Percentiles rank a stretch among this genome's conserved stretches.
These are phyloP conservation scores for Takashimella koratensis DNA, from an alignment of 1,284 basidiomycete genomes.

Conservation along the genomic window DNA sequence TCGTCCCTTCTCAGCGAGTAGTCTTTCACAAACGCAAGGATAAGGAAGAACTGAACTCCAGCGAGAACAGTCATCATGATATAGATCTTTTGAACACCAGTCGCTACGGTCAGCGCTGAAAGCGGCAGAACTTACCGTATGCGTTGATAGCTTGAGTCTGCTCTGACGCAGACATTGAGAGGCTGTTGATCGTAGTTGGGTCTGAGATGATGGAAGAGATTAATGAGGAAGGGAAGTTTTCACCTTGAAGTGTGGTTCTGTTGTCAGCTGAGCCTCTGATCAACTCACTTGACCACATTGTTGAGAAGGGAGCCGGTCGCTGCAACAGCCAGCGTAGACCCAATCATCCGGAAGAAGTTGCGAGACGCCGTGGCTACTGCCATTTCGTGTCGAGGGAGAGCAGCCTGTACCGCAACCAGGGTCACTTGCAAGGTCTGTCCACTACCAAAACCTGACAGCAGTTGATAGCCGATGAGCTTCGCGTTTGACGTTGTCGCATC, in stretches of 20 bases:
- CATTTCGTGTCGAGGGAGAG: conserved; percentile 30
- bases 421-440: conserved; percentile 50
- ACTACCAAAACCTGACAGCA: conserved; percentile 63
- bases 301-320: conserved; percentile 26
- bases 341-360: conserved; percentile 38
- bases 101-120: neutral
- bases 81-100: neutral
- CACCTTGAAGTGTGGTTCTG: neutral
- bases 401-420: conserved; percentile 54
- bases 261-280: neutral
- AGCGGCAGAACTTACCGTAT: conserved; percentile 16
- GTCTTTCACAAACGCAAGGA: conserved; percentile 30
- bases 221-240: neutral
- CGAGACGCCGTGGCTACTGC: conserved; percentile 32
- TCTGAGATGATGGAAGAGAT: conserved; percentile 18
- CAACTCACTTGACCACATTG: conserved; percentile 21
- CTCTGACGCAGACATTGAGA: conserved; percentile 8
- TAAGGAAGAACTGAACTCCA: conserved; percentile 28
- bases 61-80: conserved; percentile 4
- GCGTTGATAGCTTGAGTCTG: conserved; percentile 20
- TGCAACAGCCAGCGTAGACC: conserved; percentile 19
- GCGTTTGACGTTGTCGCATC: conserved; percentile 54
- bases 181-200: conserved; percentile 21
- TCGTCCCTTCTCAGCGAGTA: conserved; percentile 29
- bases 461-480: conserved; percentile 61